phyloP scores from a whole-genome alignment of 305 asterid species.

The Fraxinus baroniana region DNA sequence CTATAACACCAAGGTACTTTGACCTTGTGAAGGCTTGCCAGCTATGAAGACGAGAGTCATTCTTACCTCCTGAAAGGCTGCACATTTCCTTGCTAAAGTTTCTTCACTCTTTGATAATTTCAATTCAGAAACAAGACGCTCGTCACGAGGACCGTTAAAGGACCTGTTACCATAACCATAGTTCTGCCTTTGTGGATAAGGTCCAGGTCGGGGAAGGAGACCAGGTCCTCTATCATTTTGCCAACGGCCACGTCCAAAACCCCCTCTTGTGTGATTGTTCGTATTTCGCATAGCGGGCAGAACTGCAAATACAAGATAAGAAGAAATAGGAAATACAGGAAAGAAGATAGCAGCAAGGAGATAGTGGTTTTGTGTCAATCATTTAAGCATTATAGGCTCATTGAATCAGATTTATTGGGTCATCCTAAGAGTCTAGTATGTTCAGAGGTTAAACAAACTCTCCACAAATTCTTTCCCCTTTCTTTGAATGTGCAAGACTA shows the following conservation, averaged over 20 bases:
- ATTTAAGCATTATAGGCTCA: neutral
- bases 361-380: neutral
- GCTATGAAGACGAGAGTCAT: constrained; percentile 1
- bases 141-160: constrained; percentile 73
- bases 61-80: constrained; percentile 81
- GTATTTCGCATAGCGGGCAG: constrained; percentile 59
- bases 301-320: constrained; percentile 44
- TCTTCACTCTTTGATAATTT: constrained; percentile 92
- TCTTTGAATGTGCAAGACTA: constrained; percentile 10
- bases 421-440: neutral
- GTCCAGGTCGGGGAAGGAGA: constrained; percentile 88
- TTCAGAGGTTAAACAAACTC: constrained; percentile 6
- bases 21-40: constrained; percentile 10
- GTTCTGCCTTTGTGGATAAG: constrained; percentile 71
- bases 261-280: constrained; percentile 68
- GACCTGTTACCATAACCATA: constrained; percentile 61
- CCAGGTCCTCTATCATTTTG: constrained; percentile 88
- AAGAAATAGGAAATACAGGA: constrained; percentile 10
- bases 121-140: constrained; percentile 89
- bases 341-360: neutral
- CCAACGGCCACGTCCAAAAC: constrained; percentile 90
- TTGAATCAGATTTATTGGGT: neutral
- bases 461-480: constrained; percentile 3
- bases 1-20: constrained; percentile 13
- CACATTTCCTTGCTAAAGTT: constrained; percentile 80